phyloP scores from a whole-genome alignment of 768 basidiomycete species.

The Leccinum fibrillosum region DNA sequence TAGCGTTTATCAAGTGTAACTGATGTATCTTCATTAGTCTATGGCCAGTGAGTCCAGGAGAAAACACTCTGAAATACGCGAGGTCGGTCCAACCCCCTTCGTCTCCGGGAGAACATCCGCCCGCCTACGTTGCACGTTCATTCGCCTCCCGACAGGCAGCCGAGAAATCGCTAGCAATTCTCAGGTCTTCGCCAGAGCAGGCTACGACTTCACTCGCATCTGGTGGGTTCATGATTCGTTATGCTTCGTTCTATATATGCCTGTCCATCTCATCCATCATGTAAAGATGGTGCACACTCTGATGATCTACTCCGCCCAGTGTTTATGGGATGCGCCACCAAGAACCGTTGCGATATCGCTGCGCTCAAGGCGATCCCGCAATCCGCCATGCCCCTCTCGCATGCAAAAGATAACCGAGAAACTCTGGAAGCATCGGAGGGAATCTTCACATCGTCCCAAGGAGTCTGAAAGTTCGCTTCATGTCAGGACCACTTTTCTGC shows the following conservation, averaged over 20 bases:
- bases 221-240: constrained; percentile 45
- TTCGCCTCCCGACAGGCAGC: constrained; percentile 56
- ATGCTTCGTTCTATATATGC: not conserved
- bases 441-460: constrained; percentile 28
- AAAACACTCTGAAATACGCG: constrained; percentile 90
- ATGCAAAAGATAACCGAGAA: constrained; percentile 33
- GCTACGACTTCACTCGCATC: constrained; percentile 69
- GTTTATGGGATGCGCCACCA: constrained; percentile 91
- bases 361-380: constrained; percentile 81
- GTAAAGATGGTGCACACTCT: constrained; percentile 70
- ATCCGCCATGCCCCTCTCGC: constrained; percentile 53
- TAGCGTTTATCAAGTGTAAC: not conserved
- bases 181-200: constrained; percentile 80
- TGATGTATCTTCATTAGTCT: constrained; percentile 46
- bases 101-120: not conserved
- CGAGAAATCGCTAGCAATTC: constrained; percentile 79
- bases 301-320: constrained; percentile 82
- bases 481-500: constrained; percentile 8
- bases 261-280: not conserved
- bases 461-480: constrained; percentile 27
- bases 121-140: not conserved
- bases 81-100: constrained; percentile 46
- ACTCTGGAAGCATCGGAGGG: constrained; percentile 25
- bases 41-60: constrained; percentile 85
- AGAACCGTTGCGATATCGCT: constrained; percentile 88